A percentile compares a stretch with the other conserved stretches of the same genome.
phyloP scores from a whole-genome alignment of 83 land plant genomes.

The Picea mariana region DNA sequence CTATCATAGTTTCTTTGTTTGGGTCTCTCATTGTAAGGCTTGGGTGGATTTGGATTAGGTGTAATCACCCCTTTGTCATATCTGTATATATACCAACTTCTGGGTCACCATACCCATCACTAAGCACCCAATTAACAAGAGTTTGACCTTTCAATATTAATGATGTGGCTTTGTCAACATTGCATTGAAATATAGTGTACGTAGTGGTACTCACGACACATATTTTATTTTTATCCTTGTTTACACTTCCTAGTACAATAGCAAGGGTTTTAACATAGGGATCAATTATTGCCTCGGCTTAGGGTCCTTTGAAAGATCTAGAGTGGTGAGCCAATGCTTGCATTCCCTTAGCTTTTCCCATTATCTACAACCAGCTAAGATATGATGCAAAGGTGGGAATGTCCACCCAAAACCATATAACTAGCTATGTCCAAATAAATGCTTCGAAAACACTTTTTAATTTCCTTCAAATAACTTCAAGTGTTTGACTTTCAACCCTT shows the following conservation, averaged over 20 bases:
- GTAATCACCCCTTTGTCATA: constrained; percentile 75
- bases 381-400: constrained; percentile 2
- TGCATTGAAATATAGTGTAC: constrained; percentile 82
- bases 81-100: constrained; percentile 30
- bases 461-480: too few species aligned
- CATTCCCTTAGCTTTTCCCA: constrained; percentile 47
- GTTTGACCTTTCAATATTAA: constrained; percentile 50
- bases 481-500: too few species aligned
- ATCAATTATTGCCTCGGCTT: constrained; percentile 53
- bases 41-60: constrained; percentile 58
- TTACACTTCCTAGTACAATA: constrained; percentile 54
- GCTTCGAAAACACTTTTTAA: background rate
- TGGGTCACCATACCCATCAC: constrained; percentile 16
- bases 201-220: constrained; percentile 71
- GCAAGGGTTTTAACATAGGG: constrained; percentile 54
- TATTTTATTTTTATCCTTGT: constrained; percentile 77
- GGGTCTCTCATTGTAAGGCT: constrained; percentile 47
- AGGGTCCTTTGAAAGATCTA: constrained; percentile 55
- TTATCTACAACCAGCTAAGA: constrained; percentile 13
- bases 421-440: background rate
- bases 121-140: constrained; percentile 17
- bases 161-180: constrained; percentile 67
- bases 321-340: constrained; percentile 68
- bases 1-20: constrained; percentile 47
- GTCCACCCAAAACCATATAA: background rate